A percentile compares a stretch with the other conserved stretches of the same genome.
phyloP scores from a whole-genome alignment of 495 filamentous ascomycete genomes.

The Aspergillus panamensis region DNA sequence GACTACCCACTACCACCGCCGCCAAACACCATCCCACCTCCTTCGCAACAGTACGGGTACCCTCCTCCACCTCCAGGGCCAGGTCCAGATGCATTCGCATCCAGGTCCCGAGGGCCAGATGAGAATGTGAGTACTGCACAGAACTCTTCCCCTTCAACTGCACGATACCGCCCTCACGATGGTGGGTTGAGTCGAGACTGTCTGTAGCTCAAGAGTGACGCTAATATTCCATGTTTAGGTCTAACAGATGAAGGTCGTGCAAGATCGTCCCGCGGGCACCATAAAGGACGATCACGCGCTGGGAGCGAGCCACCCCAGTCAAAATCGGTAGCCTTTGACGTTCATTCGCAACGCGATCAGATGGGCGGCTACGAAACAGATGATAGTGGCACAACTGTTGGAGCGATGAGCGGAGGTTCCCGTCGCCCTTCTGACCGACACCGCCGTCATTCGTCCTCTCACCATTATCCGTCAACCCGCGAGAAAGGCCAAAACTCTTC shows the following conservation, averaged over 20 bases:
- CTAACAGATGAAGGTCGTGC: conserved; percentile 20
- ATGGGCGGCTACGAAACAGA: conserved; percentile 44
- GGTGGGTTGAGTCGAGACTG: conserved; percentile 41
- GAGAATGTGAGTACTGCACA: conserved; percentile 54
- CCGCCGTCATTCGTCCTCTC: conserved; percentile 31
- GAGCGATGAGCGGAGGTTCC: conserved; percentile 22
- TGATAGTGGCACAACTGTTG: conserved; percentile 41
- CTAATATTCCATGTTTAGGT: conserved; percentile 20
- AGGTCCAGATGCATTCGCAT: conserved; percentile 40
- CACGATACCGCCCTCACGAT: conserved; percentile 37
- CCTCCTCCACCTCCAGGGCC: conserved; percentile 38
- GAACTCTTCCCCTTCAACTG: conserved; percentile 37
- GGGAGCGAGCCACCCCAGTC: conserved; percentile 31
- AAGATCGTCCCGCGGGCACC: conserved; percentile 12
- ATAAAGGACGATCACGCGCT: conserved; percentile 15
- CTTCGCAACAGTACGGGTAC: conserved; percentile 42
- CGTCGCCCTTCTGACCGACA: conserved; percentile 22
- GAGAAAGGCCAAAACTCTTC: conserved; percentile 8
- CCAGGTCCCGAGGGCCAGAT: conserved; percentile 46
- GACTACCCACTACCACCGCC: conserved; percentile 50
- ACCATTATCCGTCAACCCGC: conserved; percentile 20
- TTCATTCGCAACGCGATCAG: conserved; percentile 20
- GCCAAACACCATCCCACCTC: conserved; percentile 39
- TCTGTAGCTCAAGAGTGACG: neutral
- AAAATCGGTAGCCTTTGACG: conserved; percentile 41